Conservation (phyloP, 1,139 yeast species). For the Saccharomyces uvarum region DNA sequence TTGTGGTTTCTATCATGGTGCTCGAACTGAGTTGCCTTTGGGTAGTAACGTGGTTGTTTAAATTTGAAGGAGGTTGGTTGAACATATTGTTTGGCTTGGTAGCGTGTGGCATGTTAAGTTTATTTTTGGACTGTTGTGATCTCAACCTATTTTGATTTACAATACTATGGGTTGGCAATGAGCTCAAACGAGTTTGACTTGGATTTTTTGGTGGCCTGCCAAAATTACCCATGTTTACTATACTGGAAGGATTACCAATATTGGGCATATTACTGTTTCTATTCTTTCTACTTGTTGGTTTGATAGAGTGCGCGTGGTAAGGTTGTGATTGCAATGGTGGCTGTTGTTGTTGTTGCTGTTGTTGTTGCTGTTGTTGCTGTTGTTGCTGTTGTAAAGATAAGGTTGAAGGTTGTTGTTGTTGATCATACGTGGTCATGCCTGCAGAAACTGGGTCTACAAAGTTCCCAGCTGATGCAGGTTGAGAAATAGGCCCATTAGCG, state of each 20-base stretch:
- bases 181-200: conserved; percentile 20
- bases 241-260: conserved; percentile 29
- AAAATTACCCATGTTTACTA: conserved; percentile 15
- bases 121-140: conserved; percentile 5
- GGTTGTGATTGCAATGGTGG: background rate
- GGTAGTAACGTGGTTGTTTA: conserved; percentile 1
- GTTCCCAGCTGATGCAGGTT: conserved; percentile 13
- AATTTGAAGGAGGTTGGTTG: conserved; percentile 4
- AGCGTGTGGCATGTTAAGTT: conserved; percentile 11
- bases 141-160: conserved; percentile 7
- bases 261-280: conserved; percentile 30
- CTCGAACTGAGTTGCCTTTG: conserved; percentile 22
- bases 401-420: conserved; percentile 9
- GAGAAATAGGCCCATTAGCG: conserved; percentile 15
- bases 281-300: conserved; percentile 33
- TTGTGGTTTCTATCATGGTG: conserved; percentile 10
- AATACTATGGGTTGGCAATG: conserved; percentile 13
- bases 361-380: conserved; percentile 2
- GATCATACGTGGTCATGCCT: conserved; percentile 9
- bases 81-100: conserved; percentile 8
- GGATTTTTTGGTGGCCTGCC: conserved; percentile 11
- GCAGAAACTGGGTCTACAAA: conserved; percentile 18
- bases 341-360: conserved; percentile 7
- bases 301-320: conserved; percentile 22
- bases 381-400: conserved; percentile 9